These are phyloP conservation scores for Solanum gracilifrons DNA, from an alignment of 257 asterid genomes.

Conservation along the genomic window DNA sequence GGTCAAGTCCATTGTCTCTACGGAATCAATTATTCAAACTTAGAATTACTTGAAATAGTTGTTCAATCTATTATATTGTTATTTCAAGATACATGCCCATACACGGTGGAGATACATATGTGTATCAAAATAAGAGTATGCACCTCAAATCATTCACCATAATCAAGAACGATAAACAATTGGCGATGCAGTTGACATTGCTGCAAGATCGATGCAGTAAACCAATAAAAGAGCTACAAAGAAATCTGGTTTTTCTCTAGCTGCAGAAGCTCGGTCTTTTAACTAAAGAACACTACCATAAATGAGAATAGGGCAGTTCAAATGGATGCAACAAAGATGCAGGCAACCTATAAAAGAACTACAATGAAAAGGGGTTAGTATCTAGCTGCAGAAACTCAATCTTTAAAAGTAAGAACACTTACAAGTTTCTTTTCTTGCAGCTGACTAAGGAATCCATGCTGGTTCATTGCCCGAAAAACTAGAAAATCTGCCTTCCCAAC, in stretches of 20 bases:
- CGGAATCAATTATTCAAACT: background rate
- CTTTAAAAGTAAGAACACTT: conserved; percentile 22
- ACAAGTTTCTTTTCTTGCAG: conserved; percentile 98
- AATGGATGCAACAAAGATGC: background rate
- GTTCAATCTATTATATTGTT: background rate
- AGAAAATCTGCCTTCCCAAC: conserved; percentile 95
- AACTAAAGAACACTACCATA: background rate
- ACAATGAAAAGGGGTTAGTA: background rate
- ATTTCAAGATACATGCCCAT: background rate
- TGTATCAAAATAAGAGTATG: background rate
- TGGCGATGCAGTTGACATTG: background rate
- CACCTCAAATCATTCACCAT: background rate
- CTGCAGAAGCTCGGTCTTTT: background rate
- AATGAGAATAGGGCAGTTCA: background rate
- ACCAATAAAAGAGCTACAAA: background rate
- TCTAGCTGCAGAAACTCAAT: background rate
- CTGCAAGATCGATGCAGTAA: background rate
- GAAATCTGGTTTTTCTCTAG: background rate
- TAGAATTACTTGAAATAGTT: background rate
- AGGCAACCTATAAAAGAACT: background rate
- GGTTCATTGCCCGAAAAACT: conserved; percentile 97
- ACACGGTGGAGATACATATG: background rate
- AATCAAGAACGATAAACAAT: background rate
- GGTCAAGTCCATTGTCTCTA: background rate
- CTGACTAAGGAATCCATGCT: conserved; percentile 98